These are phyloP conservation scores for Peronospora farinosa DNA, from an alignment of 352 stramenopile species.

Conservation along the genomic window DNA sequence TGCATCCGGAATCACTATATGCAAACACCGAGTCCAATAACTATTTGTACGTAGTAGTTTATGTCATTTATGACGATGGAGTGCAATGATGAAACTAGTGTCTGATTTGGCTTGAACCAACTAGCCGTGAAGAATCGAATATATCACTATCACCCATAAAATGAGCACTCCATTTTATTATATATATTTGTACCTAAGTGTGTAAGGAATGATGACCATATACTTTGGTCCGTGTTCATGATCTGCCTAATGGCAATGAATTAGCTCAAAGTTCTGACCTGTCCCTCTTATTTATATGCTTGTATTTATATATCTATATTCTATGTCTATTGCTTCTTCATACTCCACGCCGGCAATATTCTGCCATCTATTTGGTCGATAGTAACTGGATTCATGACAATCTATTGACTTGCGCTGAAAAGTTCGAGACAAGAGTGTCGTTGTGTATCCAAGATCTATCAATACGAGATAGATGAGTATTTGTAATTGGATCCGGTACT, in stretches of 20 bases:
- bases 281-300: slow-evolving; percentile 16
- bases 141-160: slow-evolving; percentile 92
- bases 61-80: too few relatives aligned
- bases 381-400: slow-evolving; percentile 21
- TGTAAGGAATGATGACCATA: slow-evolving; percentile 69
- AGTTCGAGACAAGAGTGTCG: slow-evolving; percentile 45
- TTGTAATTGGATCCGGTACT: slow-evolving; percentile 87
- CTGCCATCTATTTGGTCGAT: slow-evolving; percentile 30
- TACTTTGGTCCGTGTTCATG: slow-evolving; percentile 91
- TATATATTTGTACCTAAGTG: slow-evolving; percentile 11
- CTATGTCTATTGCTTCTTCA: slow-evolving; percentile 49
- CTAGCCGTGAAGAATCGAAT: slow-evolving; percentile 87
- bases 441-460: slow-evolving; percentile 12
- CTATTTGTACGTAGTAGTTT: slow-evolving; percentile 18
- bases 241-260: slow-evolving; percentile 89
- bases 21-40: slow-evolving; percentile 71
- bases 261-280: slow-evolving; percentile 85
- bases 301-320: slow-evolving; percentile 12
- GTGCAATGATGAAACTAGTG: slow-evolving; percentile 81
- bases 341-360: slow-evolving; percentile 88
- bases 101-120: slow-evolving; percentile 88
- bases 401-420: slow-evolving; percentile 61
- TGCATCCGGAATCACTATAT: slow-evolving; percentile 90
- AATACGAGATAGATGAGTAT: slow-evolving; percentile 28
- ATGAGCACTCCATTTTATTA: slow-evolving; percentile 59